phyloP scores from a whole-genome alignment of 2,329 filamentous ascomycete species.

The Colletotrichum zoysiae region DNA sequence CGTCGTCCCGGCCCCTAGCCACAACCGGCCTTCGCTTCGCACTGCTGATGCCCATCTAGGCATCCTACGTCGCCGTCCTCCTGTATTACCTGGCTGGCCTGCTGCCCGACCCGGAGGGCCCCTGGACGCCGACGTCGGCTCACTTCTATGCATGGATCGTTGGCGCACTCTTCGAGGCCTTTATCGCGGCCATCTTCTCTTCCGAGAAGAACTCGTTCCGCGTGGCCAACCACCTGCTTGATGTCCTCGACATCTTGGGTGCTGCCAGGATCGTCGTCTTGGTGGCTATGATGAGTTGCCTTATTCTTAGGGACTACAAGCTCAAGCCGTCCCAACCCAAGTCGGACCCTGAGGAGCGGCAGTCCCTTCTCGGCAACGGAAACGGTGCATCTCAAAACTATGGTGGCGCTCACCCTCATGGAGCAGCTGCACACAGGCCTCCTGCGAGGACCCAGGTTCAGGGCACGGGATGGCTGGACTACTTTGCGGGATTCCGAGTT shows the following conservation, averaged over 20 bases:
- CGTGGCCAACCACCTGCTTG: constrained; percentile 48
- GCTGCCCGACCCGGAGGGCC: constrained; percentile 59
- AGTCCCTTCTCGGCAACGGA: constrained; percentile 56
- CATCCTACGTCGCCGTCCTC: constrained; percentile 56
- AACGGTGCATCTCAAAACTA: constrained; percentile 49
- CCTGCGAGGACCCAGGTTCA: constrained; percentile 49
- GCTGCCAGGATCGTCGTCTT: constrained; percentile 51
- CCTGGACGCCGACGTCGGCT: constrained; percentile 55
- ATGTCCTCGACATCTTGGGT: constrained; percentile 49
- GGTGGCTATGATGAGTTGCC: constrained; percentile 50
- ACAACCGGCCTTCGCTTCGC: too few relatives aligned
- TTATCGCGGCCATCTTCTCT: constrained; percentile 53
- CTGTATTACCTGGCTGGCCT: constrained; percentile 58
- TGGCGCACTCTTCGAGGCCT: constrained; percentile 51
- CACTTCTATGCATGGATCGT: constrained; percentile 55
- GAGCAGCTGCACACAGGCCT: constrained; percentile 17
- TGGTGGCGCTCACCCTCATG: constrained; percentile 43
- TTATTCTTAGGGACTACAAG: constrained; percentile 50
- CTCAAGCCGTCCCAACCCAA: constrained; percentile 46
- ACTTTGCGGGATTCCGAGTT: constrained; percentile 58
- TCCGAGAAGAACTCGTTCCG: constrained; percentile 48
- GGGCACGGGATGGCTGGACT: constrained; percentile 59
- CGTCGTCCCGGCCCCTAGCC: neutral
- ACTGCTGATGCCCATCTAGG: constrained; percentile 42
- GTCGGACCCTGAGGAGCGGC: constrained; percentile 52